phyloP scores from a whole-genome alignment of 805 yeast genomes.

The Candida nanaspora region DNA sequence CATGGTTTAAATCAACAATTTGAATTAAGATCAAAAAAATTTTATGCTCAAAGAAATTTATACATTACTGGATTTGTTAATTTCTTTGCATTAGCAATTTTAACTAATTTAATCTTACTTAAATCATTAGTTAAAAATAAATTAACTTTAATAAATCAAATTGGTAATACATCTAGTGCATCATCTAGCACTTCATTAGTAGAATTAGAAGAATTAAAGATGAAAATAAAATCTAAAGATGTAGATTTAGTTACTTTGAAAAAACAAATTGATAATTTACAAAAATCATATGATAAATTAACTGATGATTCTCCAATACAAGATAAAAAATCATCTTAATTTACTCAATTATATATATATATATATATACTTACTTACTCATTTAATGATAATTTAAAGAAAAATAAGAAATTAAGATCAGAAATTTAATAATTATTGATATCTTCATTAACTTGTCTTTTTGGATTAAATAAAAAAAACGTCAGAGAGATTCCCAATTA shows the following conservation, averaged over 20 bases:
- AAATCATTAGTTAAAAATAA: constrained; percentile 35
- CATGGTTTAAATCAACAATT: constrained; percentile 1
- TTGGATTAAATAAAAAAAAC: constrained; percentile 15
- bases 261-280: constrained; percentile 37
- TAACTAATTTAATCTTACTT: constrained; percentile 35
- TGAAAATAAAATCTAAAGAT: constrained; percentile 11
- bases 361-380: no score
- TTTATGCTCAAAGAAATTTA: constrained; percentile 51
- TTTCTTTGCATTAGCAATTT: constrained; percentile 37
- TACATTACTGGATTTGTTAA: constrained; percentile 49
- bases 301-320: no score
- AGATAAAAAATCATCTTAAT: no score
- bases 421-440: constrained; percentile 14
- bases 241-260: constrained; percentile 26
- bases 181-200: constrained; percentile 23
- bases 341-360: no score
- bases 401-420: no score
- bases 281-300: constrained; percentile 7
- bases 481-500: constrained; percentile 30
- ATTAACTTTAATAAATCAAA: constrained; percentile 12
- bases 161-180: constrained; percentile 37
- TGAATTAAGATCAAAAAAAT: constrained; percentile 33
- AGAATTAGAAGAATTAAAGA: constrained; percentile 13
- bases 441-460: constrained; percentile 18
- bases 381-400: no score